Percentiles rank a stretch among this genome's conserved stretches.
phyloP scores from a whole-genome alignment of 1,139 yeast species.

The Zygoascus meyerae region DNA sequence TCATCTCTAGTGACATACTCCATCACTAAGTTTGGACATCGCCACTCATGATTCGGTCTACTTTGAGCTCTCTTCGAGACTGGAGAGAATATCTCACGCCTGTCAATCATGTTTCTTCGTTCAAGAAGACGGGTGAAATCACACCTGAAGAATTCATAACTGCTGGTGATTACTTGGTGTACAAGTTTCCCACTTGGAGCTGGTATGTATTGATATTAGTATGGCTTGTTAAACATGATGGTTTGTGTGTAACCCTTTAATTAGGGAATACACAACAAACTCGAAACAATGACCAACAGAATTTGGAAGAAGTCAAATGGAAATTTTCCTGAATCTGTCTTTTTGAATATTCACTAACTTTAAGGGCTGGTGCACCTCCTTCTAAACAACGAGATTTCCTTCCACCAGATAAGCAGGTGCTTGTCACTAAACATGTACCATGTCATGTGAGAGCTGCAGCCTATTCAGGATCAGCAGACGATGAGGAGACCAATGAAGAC shows the following conservation, averaged over 20 bases:
- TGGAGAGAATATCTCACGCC: slow-evolving; percentile 83
- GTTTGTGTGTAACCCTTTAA: no score
- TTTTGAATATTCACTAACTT: slow-evolving; percentile 1
- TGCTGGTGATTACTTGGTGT: slow-evolving; percentile 89
- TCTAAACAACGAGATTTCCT: slow-evolving; percentile 60
- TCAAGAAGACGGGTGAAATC: slow-evolving; percentile 78
- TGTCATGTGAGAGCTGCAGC: slow-evolving; percentile 68
- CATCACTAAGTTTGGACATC: not conserved
- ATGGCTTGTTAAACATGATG: not conserved
- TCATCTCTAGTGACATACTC: no score
- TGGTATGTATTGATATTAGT: slow-evolving; percentile 45
- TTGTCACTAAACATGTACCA: slow-evolving; percentile 87
- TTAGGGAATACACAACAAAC: no score
- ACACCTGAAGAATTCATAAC: slow-evolving; percentile 88
- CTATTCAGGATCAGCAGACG: slow-evolving; percentile 39
- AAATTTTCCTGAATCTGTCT: not conserved
- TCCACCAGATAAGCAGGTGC: slow-evolving; percentile 79
- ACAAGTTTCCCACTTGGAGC: slow-evolving; percentile 94
- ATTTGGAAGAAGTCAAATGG: not conserved
- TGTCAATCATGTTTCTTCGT: slow-evolving; percentile 74
- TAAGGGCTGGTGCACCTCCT: slow-evolving; percentile 51
- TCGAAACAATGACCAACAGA: not conserved
- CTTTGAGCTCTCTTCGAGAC: slow-evolving; percentile 78
- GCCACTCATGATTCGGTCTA: slow-evolving; percentile 53
- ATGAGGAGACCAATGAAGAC: slow-evolving; percentile 42